These are phyloP conservation scores for Camelina neglecta DNA, from an alignment of 345 rosid genomes.

Conservation along the genomic window DNA sequence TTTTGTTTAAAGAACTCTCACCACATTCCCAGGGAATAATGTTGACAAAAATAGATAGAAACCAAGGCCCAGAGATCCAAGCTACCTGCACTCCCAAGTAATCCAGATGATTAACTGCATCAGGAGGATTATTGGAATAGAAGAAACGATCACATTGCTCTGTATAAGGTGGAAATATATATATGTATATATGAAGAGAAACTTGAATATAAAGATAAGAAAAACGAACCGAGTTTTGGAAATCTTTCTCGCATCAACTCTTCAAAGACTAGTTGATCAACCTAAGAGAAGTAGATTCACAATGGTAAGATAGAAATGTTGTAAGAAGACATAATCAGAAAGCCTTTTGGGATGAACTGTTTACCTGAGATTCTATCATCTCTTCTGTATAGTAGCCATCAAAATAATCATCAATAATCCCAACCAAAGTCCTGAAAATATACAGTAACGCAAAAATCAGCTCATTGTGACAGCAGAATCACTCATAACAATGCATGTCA, in stretches of 20 bases:
- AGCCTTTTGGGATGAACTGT: conserved; percentile 21
- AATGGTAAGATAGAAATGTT: neutral
- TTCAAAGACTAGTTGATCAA: conserved; percentile 97
- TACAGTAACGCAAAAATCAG: no score
- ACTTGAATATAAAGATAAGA: conserved; percentile 31
- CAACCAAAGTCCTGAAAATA: conserved; percentile 73
- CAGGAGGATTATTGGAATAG: conserved; percentile 56
- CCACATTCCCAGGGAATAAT: conserved; percentile 99
- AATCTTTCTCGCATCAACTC: conserved; percentile 92
- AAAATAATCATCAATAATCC: conserved; percentile 90
- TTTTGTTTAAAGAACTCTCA: conserved; percentile 50
- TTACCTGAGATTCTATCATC: conserved; percentile 96
- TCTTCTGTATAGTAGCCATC: conserved; percentile 91
- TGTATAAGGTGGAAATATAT: conserved; percentile 29
- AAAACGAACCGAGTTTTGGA: conserved; percentile 89
- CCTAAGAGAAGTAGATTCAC: conserved; percentile 51
- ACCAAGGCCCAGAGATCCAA: conserved; percentile 97
- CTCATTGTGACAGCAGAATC: no score
- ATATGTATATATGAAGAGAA: neutral
- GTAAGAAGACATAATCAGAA: conserved; percentile 10
- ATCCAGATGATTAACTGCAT: conserved; percentile 99
- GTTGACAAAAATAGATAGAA: conserved; percentile 92
- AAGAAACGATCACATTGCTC: conserved; percentile 48
- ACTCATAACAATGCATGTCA: no score
- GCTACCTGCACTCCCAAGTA: conserved; percentile 99